Conservation (phyloP, 108 stramenopile genomes). For the Nitzschia sp. region DNA sequence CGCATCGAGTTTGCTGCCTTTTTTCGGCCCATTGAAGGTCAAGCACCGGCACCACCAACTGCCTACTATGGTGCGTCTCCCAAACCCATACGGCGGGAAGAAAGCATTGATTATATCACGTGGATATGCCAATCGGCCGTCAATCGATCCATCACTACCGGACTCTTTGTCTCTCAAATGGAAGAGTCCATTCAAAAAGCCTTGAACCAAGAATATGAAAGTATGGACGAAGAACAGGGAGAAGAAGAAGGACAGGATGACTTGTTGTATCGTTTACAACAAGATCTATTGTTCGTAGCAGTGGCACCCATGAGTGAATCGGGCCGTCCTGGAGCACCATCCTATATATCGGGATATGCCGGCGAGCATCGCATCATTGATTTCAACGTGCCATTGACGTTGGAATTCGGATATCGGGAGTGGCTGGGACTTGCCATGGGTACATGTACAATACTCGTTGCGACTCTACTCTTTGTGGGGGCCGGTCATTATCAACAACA, state of each 20-base stretch:
- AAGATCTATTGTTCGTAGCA: neutral
- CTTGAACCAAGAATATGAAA: neutral
- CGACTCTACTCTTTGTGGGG: neutral
- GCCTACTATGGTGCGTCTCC: neutral
- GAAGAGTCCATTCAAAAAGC: neutral
- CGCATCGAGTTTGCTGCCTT: neutral
- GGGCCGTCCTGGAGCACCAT: neutral
- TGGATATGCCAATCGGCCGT: neutral
- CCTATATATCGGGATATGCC: neutral
- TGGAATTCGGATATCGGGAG: slow-evolving; percentile 6
- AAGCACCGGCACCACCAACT: neutral
- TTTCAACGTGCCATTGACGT: neutral
- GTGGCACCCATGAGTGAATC: neutral
- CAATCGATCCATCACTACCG: neutral
- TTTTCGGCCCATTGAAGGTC: neutral
- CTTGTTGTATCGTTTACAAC: neutral
- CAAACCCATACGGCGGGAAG: neutral
- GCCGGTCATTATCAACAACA: neutral
- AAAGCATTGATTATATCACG: neutral
- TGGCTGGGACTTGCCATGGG: slow-evolving; percentile 13
- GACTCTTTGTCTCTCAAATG: neutral
- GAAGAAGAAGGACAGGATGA: neutral
- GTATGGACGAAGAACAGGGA: neutral
- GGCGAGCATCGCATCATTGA: neutral
- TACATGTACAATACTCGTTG: neutral